A percentile compares a stretch with the other conserved stretches of the same genome.
phyloP scores from a whole-genome alignment of 352 stramenopile species.

The Phytopythium sindhum region DNA sequence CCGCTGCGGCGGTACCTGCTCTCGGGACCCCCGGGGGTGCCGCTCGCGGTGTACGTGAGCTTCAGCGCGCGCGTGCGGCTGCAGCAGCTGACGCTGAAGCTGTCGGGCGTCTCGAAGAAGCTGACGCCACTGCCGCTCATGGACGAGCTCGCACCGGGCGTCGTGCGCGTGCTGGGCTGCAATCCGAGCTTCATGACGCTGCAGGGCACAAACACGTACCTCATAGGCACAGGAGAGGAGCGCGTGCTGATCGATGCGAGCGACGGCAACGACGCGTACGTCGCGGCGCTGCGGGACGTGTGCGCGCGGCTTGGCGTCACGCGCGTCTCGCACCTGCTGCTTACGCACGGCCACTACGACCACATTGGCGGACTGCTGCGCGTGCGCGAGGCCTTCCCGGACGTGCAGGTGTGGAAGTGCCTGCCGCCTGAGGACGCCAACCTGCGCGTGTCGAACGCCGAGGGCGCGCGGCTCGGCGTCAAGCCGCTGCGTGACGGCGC shows the following conservation, averaged over 20 bases:
- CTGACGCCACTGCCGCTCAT: conserved; percentile 42
- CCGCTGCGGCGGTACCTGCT: not conserved
- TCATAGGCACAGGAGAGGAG: conserved; percentile 62
- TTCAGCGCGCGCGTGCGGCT: conserved; percentile 44
- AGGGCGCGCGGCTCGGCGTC: conserved; percentile 47
- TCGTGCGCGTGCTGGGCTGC: conserved; percentile 73
- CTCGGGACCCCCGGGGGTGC: conserved; percentile 13
- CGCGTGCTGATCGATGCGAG: conserved; percentile 79
- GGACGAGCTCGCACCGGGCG: conserved; percentile 32
- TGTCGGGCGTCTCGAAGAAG: conserved; percentile 36
- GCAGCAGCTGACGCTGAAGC: conserved; percentile 38
- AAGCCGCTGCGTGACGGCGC: conserved; percentile 31
- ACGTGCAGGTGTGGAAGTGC: conserved; percentile 68
- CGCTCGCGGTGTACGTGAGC: conserved; percentile 28
- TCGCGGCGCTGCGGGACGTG: conserved; percentile 35
- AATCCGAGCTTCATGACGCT: conserved; percentile 90
- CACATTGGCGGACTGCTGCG: conserved; percentile 82
- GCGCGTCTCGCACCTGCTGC: conserved; percentile 71
- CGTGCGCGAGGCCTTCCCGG: conserved; percentile 49
- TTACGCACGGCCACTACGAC: conserved; percentile 89
- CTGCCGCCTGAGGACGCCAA: conserved; percentile 34
- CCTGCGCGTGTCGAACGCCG: conserved; percentile 43
- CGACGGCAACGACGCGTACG: conserved; percentile 66
- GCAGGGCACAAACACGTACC: conserved; percentile 88
- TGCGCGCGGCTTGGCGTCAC: conserved; percentile 36